Evolutionary conservation across 768 basidiomycete species (phyloP).

Genomic region (Hygrocybe coccinea): DNA sequence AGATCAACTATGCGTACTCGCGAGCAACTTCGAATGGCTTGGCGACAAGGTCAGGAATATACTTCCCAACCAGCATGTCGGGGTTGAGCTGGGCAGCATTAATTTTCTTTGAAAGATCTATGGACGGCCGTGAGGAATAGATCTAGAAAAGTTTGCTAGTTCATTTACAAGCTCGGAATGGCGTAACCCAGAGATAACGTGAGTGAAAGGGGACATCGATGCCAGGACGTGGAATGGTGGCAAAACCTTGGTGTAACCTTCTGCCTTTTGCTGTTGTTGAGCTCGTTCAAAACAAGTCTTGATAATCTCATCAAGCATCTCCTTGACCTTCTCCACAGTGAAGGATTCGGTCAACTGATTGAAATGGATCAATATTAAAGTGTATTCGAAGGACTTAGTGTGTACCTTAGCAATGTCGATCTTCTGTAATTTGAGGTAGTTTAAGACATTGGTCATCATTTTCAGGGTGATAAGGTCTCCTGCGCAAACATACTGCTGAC

Average conservation of each 20-base stretch:
- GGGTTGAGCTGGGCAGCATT: slow-evolving; percentile 87
- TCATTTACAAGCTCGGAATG: slow-evolving; percentile 88
- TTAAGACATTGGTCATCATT: slow-evolving; percentile 91
- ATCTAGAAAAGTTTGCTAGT: slow-evolving; percentile 44
- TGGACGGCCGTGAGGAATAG: too few species aligned
- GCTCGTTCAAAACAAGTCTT: slow-evolving; percentile 74
- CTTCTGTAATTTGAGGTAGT: slow-evolving; percentile 95
- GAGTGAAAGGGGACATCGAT: slow-evolving; percentile 99
- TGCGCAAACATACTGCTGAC: slow-evolving; percentile 99
- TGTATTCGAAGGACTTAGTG: not conserved
- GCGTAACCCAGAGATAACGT: slow-evolving; percentile 97
- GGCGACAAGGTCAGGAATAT: slow-evolving; percentile 97
- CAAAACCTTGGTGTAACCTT: slow-evolving; percentile 91
- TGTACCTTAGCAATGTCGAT: slow-evolving; percentile 81
- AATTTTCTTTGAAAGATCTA: slow-evolving; percentile 98
- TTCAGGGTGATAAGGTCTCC: slow-evolving; percentile 93
- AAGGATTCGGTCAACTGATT: slow-evolving; percentile 78
- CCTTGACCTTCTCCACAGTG: slow-evolving; percentile 89
- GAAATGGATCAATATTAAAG: slow-evolving; percentile 7
- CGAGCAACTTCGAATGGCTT: too few species aligned
- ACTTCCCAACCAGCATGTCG: slow-evolving; percentile 89
- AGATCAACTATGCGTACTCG: too few species aligned
- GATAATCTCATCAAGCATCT: slow-evolving; percentile 91
- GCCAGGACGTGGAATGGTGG: slow-evolving; percentile 90
- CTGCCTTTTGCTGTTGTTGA: slow-evolving; percentile 64